Conservation (phyloP, 2,329 filamentous ascomycete genomes). For the Aspergillus alliaceus region DNA sequence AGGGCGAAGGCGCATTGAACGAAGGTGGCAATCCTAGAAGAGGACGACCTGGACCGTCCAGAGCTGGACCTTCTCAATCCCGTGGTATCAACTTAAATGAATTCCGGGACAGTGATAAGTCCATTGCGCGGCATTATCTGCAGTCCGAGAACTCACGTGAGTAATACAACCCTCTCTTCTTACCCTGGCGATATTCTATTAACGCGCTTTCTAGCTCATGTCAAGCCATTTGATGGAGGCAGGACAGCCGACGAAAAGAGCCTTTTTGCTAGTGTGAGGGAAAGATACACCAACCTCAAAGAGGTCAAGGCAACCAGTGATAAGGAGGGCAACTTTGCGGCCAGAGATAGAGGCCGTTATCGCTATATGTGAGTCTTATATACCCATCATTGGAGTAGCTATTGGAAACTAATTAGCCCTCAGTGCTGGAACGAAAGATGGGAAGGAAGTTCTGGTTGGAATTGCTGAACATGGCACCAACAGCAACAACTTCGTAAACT, state of each 20-base stretch:
- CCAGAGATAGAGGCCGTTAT: background rate
- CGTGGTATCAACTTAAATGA: background rate
- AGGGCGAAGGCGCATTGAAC: background rate
- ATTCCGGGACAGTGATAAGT: background rate
- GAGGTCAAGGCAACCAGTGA: background rate
- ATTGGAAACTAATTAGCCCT: background rate
- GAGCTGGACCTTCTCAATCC: background rate
- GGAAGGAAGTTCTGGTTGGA: background rate
- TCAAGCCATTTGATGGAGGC: background rate
- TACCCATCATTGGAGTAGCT: background rate
- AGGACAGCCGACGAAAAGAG: background rate
- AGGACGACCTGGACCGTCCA: background rate
- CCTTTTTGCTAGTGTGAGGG: background rate
- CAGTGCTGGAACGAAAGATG: background rate
- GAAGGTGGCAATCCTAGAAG: background rate
- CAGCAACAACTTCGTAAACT: background rate
- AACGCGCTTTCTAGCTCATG: background rate
- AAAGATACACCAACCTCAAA: background rate
- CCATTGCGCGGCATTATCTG: background rate
- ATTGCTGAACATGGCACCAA: background rate
- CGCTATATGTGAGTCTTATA: background rate
- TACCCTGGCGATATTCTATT: background rate
- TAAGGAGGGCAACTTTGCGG: background rate
- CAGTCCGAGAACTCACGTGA: background rate
- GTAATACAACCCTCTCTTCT: background rate